Evolutionary conservation across 257 asterid species (phyloP).

Genomic region (Coffea canephora): DNA sequence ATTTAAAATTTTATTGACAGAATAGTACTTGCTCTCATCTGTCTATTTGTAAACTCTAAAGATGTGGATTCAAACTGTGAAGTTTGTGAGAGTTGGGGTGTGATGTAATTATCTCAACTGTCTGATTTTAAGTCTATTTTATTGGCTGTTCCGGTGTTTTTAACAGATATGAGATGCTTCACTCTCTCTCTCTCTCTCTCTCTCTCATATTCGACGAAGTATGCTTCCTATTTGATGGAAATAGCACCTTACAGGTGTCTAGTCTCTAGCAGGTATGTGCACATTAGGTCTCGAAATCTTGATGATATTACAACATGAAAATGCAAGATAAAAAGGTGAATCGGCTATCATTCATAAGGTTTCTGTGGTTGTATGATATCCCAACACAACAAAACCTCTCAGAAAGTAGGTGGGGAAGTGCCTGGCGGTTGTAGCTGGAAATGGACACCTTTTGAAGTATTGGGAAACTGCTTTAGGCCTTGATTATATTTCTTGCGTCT

Average conservation of each 20-base stretch:
- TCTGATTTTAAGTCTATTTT: neutral
- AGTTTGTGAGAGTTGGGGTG: neutral
- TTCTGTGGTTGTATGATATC: no score
- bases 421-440: neutral
- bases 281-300: neutral
- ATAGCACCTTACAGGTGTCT: neutral
- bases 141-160: neutral
- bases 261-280: neutral
- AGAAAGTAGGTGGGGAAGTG: neutral
- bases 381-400: neutral
- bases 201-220: neutral
- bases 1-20: neutral
- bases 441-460: neutral
- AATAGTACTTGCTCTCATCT: neutral
- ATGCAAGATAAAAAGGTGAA: neutral
- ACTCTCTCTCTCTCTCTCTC: no score
- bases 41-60: neutral
- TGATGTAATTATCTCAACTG: neutral
- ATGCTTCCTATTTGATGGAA: slow-evolving; percentile 8
- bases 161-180: neutral
- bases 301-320: neutral
- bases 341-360: neutral
- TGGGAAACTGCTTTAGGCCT: no score
- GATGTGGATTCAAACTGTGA: neutral
- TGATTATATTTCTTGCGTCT: no score